Evolutionary conservation across 106 monocot species (phyloP), one percentile per base, ranked within the genome.

Genomic region (Chionographis japonica): DNA sequence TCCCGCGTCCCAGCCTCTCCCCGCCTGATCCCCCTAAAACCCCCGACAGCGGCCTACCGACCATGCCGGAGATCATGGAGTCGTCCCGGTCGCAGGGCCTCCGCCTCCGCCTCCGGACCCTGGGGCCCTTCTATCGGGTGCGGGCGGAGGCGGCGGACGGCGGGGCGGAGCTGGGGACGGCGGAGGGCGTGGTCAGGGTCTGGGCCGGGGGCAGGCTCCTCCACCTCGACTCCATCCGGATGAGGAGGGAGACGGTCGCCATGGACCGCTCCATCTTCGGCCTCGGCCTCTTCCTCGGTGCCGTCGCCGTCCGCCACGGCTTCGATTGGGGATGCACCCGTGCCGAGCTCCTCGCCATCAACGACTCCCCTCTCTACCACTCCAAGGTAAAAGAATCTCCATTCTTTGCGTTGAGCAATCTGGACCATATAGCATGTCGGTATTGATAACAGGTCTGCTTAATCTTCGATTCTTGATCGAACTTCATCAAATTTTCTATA

Each of bases 291-390:
- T 88, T 88, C 64, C 41, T 88, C 40, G 88, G 88, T 6, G 88
- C 85, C 6, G 84, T 69, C 13, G 88, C 79, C 1, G 60, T 88
- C 43, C 78, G 88, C 16, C 78, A 81, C 49, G 84, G 88, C n/a
- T 88, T 76, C 71, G 88, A 85, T 63, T 38, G 51, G 40, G 81
- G 85, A 0, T 88, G 88, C 68, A 42, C 9, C 17, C 78, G 81
- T 19, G 85, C 84, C 8, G 84, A 88, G 79, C 70, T 88, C 41
- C 81, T 88, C 37, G 88, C 88, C 46, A 88, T 88, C 19, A 74
- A 88, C 37, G 88, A 88, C 79, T 78, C 88, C 3, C 78, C 78
- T 50, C 75, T 74, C 18, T 85, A 76, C 63, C 88, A 85, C 61
- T 66, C 77, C 52, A 88, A 79, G 79, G 88, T 88, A 72, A 15